phyloP scores from a whole-genome alignment of 192 early-diverging fungal genomes.

The Entomortierella beljakovae region DNA sequence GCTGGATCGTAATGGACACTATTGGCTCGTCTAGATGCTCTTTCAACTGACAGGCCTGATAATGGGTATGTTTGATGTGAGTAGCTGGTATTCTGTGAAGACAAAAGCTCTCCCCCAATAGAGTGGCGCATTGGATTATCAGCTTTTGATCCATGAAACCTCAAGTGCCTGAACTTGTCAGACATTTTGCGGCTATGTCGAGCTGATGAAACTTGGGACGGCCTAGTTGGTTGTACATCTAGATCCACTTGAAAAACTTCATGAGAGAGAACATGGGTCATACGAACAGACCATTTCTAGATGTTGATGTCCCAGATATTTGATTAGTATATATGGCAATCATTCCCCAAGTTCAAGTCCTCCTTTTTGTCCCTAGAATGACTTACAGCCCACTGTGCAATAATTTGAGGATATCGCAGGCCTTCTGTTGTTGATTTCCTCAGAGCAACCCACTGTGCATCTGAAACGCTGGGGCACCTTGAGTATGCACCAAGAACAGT shows the following conservation, averaged over 20 bases:
- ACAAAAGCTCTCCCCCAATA: slow-evolving; percentile 44
- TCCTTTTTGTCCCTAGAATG: not conserved
- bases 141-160: slow-evolving; percentile 25
- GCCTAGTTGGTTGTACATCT: slow-evolving; percentile 49
- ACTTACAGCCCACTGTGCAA: slow-evolving; percentile 79
- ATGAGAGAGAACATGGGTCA: slow-evolving; percentile 69
- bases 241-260: slow-evolving; percentile 72
- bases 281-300: slow-evolving; percentile 70
- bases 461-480: slow-evolving; percentile 62
- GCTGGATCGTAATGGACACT: slow-evolving; percentile 47
- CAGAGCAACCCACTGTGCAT: slow-evolving; percentile 69
- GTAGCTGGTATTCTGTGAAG: slow-evolving; percentile 29
- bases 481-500: slow-evolving; percentile 77
- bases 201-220: slow-evolving; percentile 3
- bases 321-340: not conserved
- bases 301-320: not conserved
- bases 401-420: slow-evolving; percentile 67
- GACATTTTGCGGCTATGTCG: slow-evolving; percentile 49
- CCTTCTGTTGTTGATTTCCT: slow-evolving; percentile 58
- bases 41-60: slow-evolving; percentile 1
- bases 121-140: slow-evolving; percentile 47
- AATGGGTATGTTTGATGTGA: slow-evolving; percentile 31
- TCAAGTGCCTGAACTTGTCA: slow-evolving; percentile 46
- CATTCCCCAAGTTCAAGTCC: not conserved
- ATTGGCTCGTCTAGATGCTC: slow-evolving; percentile 40